Evolutionary conservation across 1,284 basidiomycete genomes (phyloP).

Genomic region (Pseudozyma hubeiensis): DNA sequence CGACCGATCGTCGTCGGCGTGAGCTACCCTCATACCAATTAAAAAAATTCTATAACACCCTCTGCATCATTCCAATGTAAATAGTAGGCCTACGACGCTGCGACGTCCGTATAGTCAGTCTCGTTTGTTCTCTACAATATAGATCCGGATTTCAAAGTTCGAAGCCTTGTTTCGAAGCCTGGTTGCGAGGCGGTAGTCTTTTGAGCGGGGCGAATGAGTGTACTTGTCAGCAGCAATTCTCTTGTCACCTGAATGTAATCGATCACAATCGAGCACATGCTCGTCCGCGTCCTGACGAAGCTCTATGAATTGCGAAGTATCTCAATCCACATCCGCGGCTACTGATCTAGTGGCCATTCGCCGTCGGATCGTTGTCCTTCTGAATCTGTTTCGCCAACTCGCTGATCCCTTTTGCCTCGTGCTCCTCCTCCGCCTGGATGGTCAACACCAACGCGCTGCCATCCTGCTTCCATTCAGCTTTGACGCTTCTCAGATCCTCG

Average conservation of each 20-base stretch:
- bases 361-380: constrained; percentile 28
- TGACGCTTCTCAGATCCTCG: constrained; percentile 59
- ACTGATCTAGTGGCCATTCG: background rate
- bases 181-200: too few relatives aligned
- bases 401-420: constrained; percentile 46
- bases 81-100: background rate
- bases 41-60: background rate
- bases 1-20: constrained; percentile 45
- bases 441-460: constrained; percentile 52
- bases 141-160: constrained; percentile 4
- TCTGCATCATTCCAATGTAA: constrained; percentile 1
- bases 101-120: background rate
- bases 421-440: constrained; percentile 54
- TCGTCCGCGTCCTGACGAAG: too few relatives aligned
- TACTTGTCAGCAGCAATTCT: background rate
- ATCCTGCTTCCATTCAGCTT: constrained; percentile 58
- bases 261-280: too few relatives aligned
- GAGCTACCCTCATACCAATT: background rate
- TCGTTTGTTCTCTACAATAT: constrained; percentile 1
- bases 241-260: too few relatives aligned
- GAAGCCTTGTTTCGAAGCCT: background rate
- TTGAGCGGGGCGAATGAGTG: background rate
- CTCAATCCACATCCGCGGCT: background rate
- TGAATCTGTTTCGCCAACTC: constrained; percentile 39
- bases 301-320: too few relatives aligned